Base-by-base conservation (phyloP, 1,284 basidiomycete genomes). In the Trichosporon asahii region DNA sequence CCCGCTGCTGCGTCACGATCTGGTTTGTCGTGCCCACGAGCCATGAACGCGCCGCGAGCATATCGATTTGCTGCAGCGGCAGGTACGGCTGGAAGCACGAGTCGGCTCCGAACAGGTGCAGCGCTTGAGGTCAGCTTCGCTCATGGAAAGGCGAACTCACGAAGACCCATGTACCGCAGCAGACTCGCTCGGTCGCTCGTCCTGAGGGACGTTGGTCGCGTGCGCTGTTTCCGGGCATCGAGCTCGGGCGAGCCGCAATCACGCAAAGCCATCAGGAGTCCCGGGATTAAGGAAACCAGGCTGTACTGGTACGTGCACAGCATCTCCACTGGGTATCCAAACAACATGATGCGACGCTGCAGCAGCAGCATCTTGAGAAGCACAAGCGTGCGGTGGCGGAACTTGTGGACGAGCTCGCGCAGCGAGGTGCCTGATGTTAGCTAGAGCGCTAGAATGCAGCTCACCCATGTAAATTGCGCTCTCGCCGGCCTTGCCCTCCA, bases 221-320 rank as follows among this genome's bases (percentile, higher is more conserved):
- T 71, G 44, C 92, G 85, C 1, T 88, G 88, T 2, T 87, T 86
- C 31, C 78, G 73, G 2, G 89, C 82, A 57, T 93, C 90, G 7
- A 98, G 86, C 1, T 89, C 88, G 0, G 97, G 95, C 2, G 91
- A 92, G n/a, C 95, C 96, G 68, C 90, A 92, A 78, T 99, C 96
- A 67, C 94, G 90, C 49, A 99, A 85, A 8, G 89, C 90, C 81
- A 97, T 91, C 29, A 99, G 85, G 4, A 99, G 87, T 49, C 92
- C 93, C 44, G 93, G 92, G 72, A 94, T 86, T 14, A 94, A 85
- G 0, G 93, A 93, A 66, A 93, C 78, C n/a, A 99, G 87, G 0
- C 94, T 96, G 82, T 99, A 99, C 82, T 99, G 97, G 78, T 94
- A 97, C 29, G 95, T 98, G 85, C 96, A 98, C 35, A 99, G 85